Evolutionary conservation across 257 asterid species (phyloP), one percentile per base, ranked within the genome.

Genomic region (Coffea eugenioides): DNA sequence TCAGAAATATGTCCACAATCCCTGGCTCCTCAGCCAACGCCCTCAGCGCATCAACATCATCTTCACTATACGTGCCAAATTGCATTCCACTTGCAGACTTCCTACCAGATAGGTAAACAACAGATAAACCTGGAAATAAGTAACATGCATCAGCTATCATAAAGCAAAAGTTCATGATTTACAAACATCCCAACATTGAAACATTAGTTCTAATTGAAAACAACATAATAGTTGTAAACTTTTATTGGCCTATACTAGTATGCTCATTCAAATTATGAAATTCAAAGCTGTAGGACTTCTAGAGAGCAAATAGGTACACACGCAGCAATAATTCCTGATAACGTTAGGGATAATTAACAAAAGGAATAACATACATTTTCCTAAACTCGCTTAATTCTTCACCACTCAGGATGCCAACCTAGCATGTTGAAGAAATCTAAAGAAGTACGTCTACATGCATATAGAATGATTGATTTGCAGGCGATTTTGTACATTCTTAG

Each of bases 21-120:
- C 91, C 97, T 66, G 94, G 90, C 78, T 95, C 98, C 87, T 95
- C 99, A 36, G 92, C 91, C 76, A 93, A 85, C 21, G 99, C 98
- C 89, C 98, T 85, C 87, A 95, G 81, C 48, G 98, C 97, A 91
- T 92, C 99, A 84, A 93, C 89, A 81, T 95, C 99, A 75, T 95
- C 98, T 89, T 92, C 96, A 83, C 85, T 86, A 90, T 92, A 95
- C 62, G 84, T 81, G 68, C 99, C 99, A 77, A 87, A 88, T 85
- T 86, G 97, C 86, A 84, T 87, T 78, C 88, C 88, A 80, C 82
- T 89, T 85, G 87, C 84, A 78, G 97, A 85, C 82, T 81, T 85
- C 90, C 88, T 91, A 82, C 99, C 99, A 83, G 97, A 93, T 83
- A 95, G 89, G 92, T 95, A 95, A 36, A 84, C 90, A 84, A 95